Conservation (phyloP, 208 protist genomes). For the Wallacemonas rigidus region DNA sequence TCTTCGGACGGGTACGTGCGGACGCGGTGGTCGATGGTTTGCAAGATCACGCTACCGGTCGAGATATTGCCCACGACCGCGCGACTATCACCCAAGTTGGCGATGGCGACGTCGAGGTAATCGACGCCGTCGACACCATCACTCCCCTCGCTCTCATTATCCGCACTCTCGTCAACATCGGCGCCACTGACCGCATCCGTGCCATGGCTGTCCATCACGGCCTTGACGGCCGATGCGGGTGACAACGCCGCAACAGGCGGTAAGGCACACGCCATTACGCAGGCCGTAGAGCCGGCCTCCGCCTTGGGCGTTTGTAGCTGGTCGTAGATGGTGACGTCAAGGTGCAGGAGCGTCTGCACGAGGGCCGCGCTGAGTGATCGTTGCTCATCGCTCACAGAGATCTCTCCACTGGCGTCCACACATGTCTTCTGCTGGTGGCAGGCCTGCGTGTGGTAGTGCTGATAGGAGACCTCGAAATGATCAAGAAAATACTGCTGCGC, state of each 20-base stretch:
- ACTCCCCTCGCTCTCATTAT: not conserved
- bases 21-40: constrained; percentile 67
- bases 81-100: constrained; percentile 79
- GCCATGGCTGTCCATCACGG: not conserved
- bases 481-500: constrained; percentile 61
- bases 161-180: not conserved
- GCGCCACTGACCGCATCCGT: not conserved
- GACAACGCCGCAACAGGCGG: not conserved
- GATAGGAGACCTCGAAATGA: constrained; percentile 50
- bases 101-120: constrained; percentile 49
- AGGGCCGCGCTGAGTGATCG: constrained; percentile 56
- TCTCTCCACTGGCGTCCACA: not conserved
- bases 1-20: constrained; percentile 35
- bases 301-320: constrained; percentile 13
- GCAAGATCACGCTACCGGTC: constrained; percentile 37
- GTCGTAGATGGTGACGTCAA: constrained; percentile 68
- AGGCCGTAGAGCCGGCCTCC: constrained; percentile 55
- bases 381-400: constrained; percentile 18
- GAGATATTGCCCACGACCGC: constrained; percentile 49
- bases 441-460: constrained; percentile 21
- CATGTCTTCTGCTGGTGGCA: not conserved
- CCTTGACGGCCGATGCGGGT: too few relatives aligned
- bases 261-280: constrained; percentile 35
- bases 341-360: constrained; percentile 70
- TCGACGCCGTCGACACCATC: constrained; percentile 14